Evolutionary conservation across 1,284 basidiomycete species (phyloP).

Genomic region (Puccinia triticina): DNA sequence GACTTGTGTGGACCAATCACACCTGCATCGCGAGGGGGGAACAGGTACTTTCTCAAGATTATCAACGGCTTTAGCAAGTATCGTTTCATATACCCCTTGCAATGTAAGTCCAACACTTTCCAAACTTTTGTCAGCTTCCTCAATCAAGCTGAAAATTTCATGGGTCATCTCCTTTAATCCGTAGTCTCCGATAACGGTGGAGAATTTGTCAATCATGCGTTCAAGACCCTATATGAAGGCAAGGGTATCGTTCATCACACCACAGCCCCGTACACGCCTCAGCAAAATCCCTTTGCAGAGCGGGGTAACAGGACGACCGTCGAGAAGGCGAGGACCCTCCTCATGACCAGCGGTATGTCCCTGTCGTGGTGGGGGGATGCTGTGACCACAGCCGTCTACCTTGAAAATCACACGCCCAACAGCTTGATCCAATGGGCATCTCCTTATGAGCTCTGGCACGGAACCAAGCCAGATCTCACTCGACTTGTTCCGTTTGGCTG

Average conservation of each 20-base stretch:
- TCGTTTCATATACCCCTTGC: neutral
- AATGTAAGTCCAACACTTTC: constrained; percentile 23
- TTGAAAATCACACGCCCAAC: constrained; percentile 5
- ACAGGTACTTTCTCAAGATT: constrained; percentile 11
- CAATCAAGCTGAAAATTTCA: neutral
- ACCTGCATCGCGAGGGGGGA: neutral
- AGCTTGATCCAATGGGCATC: neutral
- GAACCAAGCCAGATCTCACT: neutral
- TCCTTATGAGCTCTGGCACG: neutral
- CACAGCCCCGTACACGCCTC: neutral
- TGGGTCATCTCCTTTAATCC: neutral
- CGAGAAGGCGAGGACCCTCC: neutral
- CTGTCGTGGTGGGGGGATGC: constrained; percentile 11
- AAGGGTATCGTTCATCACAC: neutral
- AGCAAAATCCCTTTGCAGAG: constrained; percentile 21
- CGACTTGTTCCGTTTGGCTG: constrained; percentile 19
- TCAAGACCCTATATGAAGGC: neutral
- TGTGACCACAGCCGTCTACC: neutral
- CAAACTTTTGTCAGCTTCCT: neutral
- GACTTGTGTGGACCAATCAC: neutral
- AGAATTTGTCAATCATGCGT: neutral
- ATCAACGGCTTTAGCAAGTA: constrained; percentile 4
- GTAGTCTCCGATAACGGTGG: constrained; percentile 21
- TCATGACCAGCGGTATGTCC: neutral
- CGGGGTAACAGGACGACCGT: neutral